Evolutionary conservation across 495 filamentous ascomycete genomes (phyloP).

Genomic region (Evernia prunastri): DNA sequence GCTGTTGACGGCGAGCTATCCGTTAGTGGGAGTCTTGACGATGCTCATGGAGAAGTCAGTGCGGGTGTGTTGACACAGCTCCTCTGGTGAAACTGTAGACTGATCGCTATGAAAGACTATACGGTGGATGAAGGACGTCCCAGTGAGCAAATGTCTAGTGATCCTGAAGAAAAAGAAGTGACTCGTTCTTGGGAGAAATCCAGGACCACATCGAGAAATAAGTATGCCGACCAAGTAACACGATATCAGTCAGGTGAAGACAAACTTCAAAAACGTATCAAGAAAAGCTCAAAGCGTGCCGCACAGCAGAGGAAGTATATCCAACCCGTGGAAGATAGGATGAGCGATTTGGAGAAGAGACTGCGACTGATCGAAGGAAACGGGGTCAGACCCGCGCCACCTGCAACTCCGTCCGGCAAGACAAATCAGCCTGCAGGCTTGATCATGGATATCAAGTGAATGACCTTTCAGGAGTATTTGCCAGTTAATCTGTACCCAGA

Average conservation of each 20-base stretch:
- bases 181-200: no score
- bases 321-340: constrained; percentile 10
- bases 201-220: not conserved
- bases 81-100: not conserved
- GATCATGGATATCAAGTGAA: not conserved
- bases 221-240: no score
- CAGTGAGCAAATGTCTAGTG: not conserved
- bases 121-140: not conserved
- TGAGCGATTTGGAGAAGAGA: not conserved
- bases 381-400: not conserved
- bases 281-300: constrained; percentile 4
- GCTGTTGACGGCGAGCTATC: not conserved
- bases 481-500: not conserved
- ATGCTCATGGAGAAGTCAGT: not conserved
- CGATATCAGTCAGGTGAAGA: no score
- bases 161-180: not conserved
- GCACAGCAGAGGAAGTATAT: constrained; percentile 1
- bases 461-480: not conserved
- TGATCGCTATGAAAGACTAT: not conserved
- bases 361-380: not conserved
- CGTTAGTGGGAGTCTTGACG: not conserved
- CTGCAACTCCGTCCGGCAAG: no score
- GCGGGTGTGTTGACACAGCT: not conserved
- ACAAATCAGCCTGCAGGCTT: not conserved
- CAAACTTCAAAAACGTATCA: constrained; percentile 3